phyloP scores from a whole-genome alignment of 2,329 filamentous ascomycete genomes.

The Xylaria sp. region DNA sequence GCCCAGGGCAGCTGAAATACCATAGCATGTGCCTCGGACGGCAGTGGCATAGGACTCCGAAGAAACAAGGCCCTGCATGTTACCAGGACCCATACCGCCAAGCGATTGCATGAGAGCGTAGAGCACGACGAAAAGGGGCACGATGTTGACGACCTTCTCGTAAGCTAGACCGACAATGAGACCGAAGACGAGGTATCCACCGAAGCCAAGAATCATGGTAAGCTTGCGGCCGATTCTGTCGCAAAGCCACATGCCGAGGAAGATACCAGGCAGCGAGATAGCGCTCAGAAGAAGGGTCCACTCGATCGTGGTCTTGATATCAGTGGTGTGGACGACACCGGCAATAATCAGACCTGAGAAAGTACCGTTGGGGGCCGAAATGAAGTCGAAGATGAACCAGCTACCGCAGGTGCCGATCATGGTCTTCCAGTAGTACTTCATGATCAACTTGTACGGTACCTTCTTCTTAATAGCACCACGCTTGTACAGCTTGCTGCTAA shows the following conservation, averaged over 20 bases:
- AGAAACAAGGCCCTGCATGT: slow-evolving; percentile 13
- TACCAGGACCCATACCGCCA: slow-evolving; percentile 12
- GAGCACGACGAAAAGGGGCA: slow-evolving; percentile 14
- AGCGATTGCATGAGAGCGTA: slow-evolving; percentile 15
- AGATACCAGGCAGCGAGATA: slow-evolving; percentile 9
- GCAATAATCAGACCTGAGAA: slow-evolving; percentile 13
- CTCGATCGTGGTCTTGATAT: slow-evolving; percentile 9
- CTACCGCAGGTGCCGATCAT: slow-evolving; percentile 13
- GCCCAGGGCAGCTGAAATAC: slow-evolving; percentile 12
- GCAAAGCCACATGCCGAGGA: slow-evolving; percentile 12
- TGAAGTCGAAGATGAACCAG: slow-evolving; percentile 16
- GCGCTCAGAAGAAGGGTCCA: slow-evolving; percentile 11
- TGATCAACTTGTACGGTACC: slow-evolving; percentile 13
- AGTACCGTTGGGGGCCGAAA: slow-evolving; percentile 11
- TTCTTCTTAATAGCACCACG: slow-evolving; percentile 10
- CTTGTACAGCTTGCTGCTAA: slow-evolving; percentile 13
- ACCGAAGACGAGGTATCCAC: slow-evolving; percentile 12
- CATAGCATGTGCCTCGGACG: slow-evolving; percentile 13
- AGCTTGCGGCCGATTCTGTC: slow-evolving; percentile 12
- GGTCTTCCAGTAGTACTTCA: slow-evolving; percentile 14
- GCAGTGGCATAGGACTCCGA: slow-evolving; percentile 14
- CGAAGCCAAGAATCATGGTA: slow-evolving; percentile 15
- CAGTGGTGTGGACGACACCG: slow-evolving; percentile 12
- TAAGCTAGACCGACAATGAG: slow-evolving; percentile 13
- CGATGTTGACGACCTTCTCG: slow-evolving; percentile 10